phyloP scores from a whole-genome alignment of 148 eudicot species.

The Silene uniflora region DNA sequence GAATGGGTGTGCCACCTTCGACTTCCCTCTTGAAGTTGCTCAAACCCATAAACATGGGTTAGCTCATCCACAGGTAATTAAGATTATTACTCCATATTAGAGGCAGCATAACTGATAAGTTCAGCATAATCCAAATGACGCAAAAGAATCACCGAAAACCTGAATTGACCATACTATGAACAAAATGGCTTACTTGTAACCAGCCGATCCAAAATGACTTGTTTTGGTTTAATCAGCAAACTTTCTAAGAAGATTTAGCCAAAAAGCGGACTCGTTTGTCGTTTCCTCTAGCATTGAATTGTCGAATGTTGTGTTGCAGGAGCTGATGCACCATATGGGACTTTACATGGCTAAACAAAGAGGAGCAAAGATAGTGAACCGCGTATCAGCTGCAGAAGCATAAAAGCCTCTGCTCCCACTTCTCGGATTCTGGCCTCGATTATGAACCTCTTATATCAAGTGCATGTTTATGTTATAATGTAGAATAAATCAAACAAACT shows the following conservation, averaged over 20 bases:
- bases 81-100: too few species aligned
- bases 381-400: slow-evolving; percentile 20
- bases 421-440: not conserved
- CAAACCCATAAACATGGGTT: slow-evolving; percentile 46
- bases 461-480: not conserved
- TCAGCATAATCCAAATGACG: too few species aligned
- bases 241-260: too few species aligned
- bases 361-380: slow-evolving; percentile 53
- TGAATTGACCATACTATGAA: not conserved
- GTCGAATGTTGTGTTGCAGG: slow-evolving; percentile 32
- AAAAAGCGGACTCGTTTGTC: too few species aligned
- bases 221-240: too few species aligned
- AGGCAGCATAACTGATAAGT: too few species aligned
- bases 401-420: slow-evolving; percentile 9
- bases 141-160: not conserved
- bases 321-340: slow-evolving; percentile 66
- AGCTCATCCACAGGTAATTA: slow-evolving; percentile 82
- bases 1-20: slow-evolving; percentile 78
- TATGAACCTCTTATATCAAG: not conserved
- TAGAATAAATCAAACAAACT: not conserved
- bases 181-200: too few species aligned
- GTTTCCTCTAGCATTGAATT: not conserved
- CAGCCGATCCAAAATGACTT: too few species aligned
- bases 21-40: slow-evolving; percentile 68
- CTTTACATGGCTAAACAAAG: slow-evolving; percentile 63